Evolutionary conservation across 768 basidiomycete genomes (phyloP).

Genomic region (Termitomyces titanicus): DNA sequence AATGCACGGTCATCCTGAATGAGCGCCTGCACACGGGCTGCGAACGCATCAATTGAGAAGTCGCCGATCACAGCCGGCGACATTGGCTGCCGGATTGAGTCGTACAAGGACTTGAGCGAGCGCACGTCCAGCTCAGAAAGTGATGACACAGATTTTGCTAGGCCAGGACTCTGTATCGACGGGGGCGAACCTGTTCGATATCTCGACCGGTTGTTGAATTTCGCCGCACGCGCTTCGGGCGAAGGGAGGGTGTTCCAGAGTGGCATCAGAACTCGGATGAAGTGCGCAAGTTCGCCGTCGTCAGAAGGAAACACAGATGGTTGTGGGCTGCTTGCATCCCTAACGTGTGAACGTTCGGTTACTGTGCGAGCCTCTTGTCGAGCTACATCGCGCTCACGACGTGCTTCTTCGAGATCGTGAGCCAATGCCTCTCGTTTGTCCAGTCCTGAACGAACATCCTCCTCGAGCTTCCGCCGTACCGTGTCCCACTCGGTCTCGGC

Average conservation of each 20-base stretch:
- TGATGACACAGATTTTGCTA: constrained; percentile 35
- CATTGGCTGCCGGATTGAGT: constrained; percentile 29
- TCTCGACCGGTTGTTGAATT: constrained; percentile 42
- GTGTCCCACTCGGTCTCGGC: constrained; percentile 47
- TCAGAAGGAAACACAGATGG: constrained; percentile 15
- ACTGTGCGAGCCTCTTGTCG: constrained; percentile 33
- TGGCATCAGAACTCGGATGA: constrained; percentile 62
- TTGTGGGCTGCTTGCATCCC: constrained; percentile 9
- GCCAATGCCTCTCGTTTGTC: constrained; percentile 45
- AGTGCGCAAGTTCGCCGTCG: constrained; percentile 42
- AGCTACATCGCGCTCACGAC: constrained; percentile 48
- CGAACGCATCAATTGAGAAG: constrained; percentile 77
- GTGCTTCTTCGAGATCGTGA: constrained; percentile 51
- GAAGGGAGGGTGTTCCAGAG: constrained; percentile 84
- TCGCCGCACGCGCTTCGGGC: constrained; percentile 73
- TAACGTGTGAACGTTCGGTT: constrained; percentile 1
- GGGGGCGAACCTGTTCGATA: constrained; percentile 51
- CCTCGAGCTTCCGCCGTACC: constrained; percentile 42
- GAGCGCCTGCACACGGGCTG: constrained; percentile 72
- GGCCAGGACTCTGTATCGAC: constrained; percentile 7
- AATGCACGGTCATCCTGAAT: constrained; percentile 80
- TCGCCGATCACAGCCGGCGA: constrained; percentile 27
- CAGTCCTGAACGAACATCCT: constrained; percentile 41
- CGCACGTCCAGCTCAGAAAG: constrained; percentile 85
- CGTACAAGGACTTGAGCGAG: constrained; percentile 79